Evolutionary conservation across 805 yeast genomes (phyloP).

Genomic region (Yarrowia deformans): DNA sequence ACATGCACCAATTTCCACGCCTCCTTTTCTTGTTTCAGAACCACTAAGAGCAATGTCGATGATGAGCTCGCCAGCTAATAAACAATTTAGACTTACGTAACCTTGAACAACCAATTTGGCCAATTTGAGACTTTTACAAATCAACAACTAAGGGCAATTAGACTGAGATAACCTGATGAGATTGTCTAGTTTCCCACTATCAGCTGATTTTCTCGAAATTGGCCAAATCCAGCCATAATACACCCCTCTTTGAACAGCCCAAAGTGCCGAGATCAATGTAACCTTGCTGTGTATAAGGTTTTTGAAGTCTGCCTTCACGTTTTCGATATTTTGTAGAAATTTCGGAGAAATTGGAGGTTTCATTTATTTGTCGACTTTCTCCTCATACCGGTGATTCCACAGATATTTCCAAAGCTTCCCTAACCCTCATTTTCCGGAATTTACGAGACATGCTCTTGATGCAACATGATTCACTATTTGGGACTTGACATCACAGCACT

Average conservation of each 20-base stretch:
- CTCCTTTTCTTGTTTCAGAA: no score
- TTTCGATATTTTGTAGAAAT: neutral
- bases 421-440: neutral
- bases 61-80: no score
- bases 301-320: neutral
- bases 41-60: no score
- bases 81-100: neutral
- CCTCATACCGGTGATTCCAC: neutral
- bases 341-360: neutral
- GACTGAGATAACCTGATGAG: no score
- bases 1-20: neutral
- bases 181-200: neutral
- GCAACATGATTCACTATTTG: neutral
- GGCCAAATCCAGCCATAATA: neutral
- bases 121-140: neutral
- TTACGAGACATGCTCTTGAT: no score
- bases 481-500: neutral
- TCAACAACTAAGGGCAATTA: no score
- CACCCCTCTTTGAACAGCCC: slow-evolving; percentile 9
- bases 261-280: neutral
- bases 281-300: neutral
- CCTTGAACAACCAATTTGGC: neutral
- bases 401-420: neutral
- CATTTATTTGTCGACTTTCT: neutral
- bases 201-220: neutral